Percentiles rank a stretch among this genome's conserved stretches.
These are phyloP conservation scores for Bruguiera parviflora DNA, from an alignment of 345 rosid species.

Conservation along the genomic window DNA sequence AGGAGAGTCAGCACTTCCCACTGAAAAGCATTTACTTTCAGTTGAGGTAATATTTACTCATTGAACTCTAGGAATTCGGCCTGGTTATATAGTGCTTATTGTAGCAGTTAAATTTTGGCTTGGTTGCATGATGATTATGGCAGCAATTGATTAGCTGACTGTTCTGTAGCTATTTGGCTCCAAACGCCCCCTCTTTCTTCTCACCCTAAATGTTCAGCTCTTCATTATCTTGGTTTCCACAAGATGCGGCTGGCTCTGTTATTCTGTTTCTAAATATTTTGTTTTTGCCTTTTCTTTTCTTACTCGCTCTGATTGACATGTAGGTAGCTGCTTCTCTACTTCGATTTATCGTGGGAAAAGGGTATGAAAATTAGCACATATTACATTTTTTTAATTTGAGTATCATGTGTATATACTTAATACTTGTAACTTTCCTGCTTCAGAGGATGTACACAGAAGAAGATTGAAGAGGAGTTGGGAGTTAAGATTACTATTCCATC, in stretches of 20 bases:
- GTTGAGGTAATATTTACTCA: slow-evolving; percentile 46
- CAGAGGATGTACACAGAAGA: slow-evolving; percentile 64
- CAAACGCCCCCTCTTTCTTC: too few relatives aligned
- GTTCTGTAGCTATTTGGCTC: too few relatives aligned
- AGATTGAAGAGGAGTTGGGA: slow-evolving; percentile 72
- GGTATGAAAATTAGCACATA: slow-evolving; percentile 45
- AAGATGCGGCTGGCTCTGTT: too few relatives aligned
- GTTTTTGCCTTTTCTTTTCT: background rate
- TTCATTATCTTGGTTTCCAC: background rate
- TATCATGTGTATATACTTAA: slow-evolving; percentile 20
- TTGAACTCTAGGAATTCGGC: background rate
- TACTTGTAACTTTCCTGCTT: slow-evolving; percentile 14
- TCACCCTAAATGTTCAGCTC: too few relatives aligned
- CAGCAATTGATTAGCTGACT: too few relatives aligned
- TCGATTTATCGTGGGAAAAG: slow-evolving; percentile 67
- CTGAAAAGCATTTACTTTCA: slow-evolving; percentile 52
- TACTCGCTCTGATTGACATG: slow-evolving; percentile 2
- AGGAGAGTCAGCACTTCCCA: slow-evolving; percentile 19
- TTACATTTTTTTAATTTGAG: slow-evolving; percentile 11
- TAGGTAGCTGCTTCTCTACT: slow-evolving; percentile 85
- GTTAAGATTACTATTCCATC: slow-evolving; percentile 67
- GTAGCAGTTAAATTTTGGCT: background rate
- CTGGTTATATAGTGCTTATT: background rate
- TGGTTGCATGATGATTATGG: background rate
- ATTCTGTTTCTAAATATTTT: background rate